Conservation (phyloP, 345 rosid genomes). For the Moringa oleifera region DNA sequence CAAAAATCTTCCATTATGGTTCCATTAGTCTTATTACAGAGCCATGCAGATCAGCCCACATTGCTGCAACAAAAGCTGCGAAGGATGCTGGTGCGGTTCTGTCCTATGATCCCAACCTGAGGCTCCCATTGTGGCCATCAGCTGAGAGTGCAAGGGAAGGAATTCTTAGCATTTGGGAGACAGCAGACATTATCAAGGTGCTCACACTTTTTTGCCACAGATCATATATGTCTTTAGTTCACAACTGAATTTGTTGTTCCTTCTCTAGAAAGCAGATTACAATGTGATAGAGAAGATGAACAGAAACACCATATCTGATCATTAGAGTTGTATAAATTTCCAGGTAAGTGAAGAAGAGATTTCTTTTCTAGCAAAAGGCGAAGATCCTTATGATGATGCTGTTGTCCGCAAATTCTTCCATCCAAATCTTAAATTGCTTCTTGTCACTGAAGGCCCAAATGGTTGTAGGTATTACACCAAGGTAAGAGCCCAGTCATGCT, state of each 20-base stretch:
- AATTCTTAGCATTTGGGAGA: conserved; percentile 81
- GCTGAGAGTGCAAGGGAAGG: conserved; percentile 81
- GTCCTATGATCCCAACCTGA: conserved; percentile 87
- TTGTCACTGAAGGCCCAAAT: conserved; percentile 78
- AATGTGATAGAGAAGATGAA: neutral
- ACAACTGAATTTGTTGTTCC: conserved; percentile 3
- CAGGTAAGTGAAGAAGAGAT: conserved; percentile 95
- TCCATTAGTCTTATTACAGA: conserved; percentile 97
- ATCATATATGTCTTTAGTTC: neutral
- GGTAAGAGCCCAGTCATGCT: conserved; percentile 29
- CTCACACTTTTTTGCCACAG: neutral
- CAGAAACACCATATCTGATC: conserved; percentile 2
- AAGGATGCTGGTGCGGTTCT: conserved; percentile 86
- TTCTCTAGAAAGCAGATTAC: neutral
- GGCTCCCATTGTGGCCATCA: conserved; percentile 95
- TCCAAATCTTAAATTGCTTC: conserved; percentile 74
- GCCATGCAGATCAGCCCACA: conserved; percentile 91
- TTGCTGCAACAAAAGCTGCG: conserved; percentile 88
- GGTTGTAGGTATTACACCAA: conserved; percentile 96
- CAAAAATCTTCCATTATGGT: conserved; percentile 88
- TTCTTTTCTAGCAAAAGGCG: conserved; percentile 74
- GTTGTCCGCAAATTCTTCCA: conserved; percentile 73
- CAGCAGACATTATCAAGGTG: conserved; percentile 84
- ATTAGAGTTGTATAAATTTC: conserved; percentile 6
- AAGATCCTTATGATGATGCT: conserved; percentile 86